These are phyloP conservation scores for Ajuga reptans DNA, from an alignment of 305 asterid genomes.

Conservation along the genomic window DNA sequence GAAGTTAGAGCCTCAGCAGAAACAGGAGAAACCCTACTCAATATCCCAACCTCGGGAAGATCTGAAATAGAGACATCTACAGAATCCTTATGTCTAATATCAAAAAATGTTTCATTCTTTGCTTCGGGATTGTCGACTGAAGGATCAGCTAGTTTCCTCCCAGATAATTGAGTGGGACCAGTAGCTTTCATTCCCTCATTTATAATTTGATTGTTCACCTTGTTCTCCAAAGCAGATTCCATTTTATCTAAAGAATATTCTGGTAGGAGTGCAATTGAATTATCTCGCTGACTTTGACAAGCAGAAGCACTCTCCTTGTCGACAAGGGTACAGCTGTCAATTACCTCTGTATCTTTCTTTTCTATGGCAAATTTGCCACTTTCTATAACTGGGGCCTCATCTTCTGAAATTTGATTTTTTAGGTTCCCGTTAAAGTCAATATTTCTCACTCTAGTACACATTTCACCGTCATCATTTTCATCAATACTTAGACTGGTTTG, in stretches of 20 bases:
- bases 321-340: conserved; percentile 28
- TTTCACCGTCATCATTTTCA: conserved; percentile 37
- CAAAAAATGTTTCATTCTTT: conserved; percentile 19
- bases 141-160: conserved; percentile 23
- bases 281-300: conserved; percentile 32
- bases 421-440: conserved; percentile 29
- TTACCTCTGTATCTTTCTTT: conserved; percentile 35
- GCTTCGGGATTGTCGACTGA: conserved; percentile 27
- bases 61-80: conserved; percentile 28
- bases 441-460: conserved; percentile 24
- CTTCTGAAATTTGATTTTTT: conserved; percentile 28
- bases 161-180: conserved; percentile 31
- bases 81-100: conserved; percentile 28
- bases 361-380: conserved; percentile 29
- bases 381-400: conserved; percentile 31
- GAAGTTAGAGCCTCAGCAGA: conserved; percentile 35
- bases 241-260: conserved; percentile 32
- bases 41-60: conserved; percentile 24
- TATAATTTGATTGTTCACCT: conserved; percentile 29
- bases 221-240: conserved; percentile 31
- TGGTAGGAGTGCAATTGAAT: conserved; percentile 29
- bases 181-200: conserved; percentile 31
- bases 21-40: conserved; percentile 21
- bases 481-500: conserved; percentile 30
- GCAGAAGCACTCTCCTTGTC: conserved; percentile 31